Base-by-base conservation (phyloP, 73 alveolate species). In the Paramecium tetraurelia region DNA sequence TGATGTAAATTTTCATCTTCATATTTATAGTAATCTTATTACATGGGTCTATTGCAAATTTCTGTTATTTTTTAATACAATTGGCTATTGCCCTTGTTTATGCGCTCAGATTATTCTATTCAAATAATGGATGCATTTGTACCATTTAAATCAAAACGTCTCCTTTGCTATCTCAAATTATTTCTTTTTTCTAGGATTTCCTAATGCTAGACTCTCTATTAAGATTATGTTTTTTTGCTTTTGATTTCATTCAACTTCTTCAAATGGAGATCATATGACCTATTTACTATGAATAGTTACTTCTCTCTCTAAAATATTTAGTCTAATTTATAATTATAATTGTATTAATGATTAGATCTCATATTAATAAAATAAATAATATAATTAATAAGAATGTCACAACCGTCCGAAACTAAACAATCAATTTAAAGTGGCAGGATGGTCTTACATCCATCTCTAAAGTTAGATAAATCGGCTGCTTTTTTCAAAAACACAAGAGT, bases 401-500 rank as follows among this genome's bases (percentile, higher is more conserved):
- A 80, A 80, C 90, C 90, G 90, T 80, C 90, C 70, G 90, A 80
- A 11, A 41, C 75, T 2, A 48, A 48, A 24, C 24, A 48, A 63
- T 80, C 90, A 12, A 46, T 22, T 11, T 21, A 21, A 40, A 80
- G 90, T 80, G 90, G 90, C 31, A 80, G 90, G 16, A 80, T 80
- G 90, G 50, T 46, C 29, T 41, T 80, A 22, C 90, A 80, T 35
- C 90, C 90, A 43, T 44, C 76, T 18, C 24, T 80, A 24, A 89
- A 89, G 84, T 44, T 36, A 44, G 75, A 89, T 40, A 89, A 89
- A 50, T 89, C 94, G 10, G 89, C 94, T 27, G 94, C 89, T 10
- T 89, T 89, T 53, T 89, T 89, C 92, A 89, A 83, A 71, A 59
- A 71, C 9, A 89, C 94, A 58, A 68, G 94, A 70, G 94, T 89